Base-by-base conservation (phyloP, 2,329 filamentous ascomycete species). In the Xylaria sp. region DNA sequence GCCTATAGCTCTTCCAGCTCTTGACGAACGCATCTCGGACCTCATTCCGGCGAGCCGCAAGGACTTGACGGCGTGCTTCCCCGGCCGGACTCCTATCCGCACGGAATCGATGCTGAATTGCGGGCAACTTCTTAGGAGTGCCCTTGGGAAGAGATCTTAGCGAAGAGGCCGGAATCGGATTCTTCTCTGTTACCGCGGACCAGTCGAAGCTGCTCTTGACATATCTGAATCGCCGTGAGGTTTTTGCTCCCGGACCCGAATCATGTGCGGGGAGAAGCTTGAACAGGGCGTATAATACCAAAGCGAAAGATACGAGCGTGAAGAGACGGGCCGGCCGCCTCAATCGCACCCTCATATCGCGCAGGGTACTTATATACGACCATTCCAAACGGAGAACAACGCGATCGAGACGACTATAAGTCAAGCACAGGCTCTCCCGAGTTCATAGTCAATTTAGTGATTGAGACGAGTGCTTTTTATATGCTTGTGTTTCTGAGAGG, bases 1-100 rank as follows among this genome's bases (percentile, higher is more conserved):
- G 77, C 69, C 81, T 82, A 72, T 86, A 86, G 41, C 81, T 82
- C 18, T 78, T 72, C 84, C 84, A 81, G 65, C 81, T 79, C 31
- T 77, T 75, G 50, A 75, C 66, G 66, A 83, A 84, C 18, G 80
- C 75, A 65, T 72, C 55, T 62, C 76, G 75, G 6, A 84, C 81
- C 44, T 78, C 70, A 1, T 62, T 63, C 5, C 78, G 79, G 9
- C 82, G 77, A 9, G 71, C 72, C 39, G 78, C 20, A 25, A 72
- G 59, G 12, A 66, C 46, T 41, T 50, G 61, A n/a, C 60, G 58
- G 15, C 65, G 70, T 34, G 57, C 63, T 50, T 56, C 58, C 23
- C 57, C 65, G 2, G 54, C 48, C 10, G 65, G 20, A 39, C n/a
- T 72, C 54, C 37, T 52, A 34, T 65, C 66, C 31, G 28, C n/a